Conservation (phyloP, 352 stramenopile genomes). For the Phytophthora syringae region DNA sequence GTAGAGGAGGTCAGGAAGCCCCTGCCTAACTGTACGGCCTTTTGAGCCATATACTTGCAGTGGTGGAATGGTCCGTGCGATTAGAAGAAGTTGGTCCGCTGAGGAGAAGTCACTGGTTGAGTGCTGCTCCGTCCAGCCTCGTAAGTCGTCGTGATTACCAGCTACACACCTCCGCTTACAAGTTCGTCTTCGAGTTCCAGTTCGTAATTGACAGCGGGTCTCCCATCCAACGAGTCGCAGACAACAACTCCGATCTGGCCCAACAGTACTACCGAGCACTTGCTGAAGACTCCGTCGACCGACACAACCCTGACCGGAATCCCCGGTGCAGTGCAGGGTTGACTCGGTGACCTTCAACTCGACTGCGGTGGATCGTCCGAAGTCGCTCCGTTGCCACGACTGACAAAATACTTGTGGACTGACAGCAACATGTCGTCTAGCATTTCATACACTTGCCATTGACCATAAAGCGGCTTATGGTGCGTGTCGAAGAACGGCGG, state of each 20-base stretch:
- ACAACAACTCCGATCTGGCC: conserved; percentile 23
- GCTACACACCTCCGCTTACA: too few relatives aligned
- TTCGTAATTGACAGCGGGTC: background rate
- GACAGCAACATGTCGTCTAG: too few relatives aligned
- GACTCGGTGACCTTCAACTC: background rate
- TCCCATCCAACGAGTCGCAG: background rate
- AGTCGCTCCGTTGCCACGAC: background rate
- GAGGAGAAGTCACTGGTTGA: too few relatives aligned
- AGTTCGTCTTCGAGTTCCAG: background rate
- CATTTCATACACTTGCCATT: too few relatives aligned
- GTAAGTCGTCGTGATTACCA: background rate
- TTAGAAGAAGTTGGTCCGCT: too few relatives aligned
- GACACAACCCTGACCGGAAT: background rate
- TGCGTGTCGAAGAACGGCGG: background rate
- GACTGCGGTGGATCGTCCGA: background rate
- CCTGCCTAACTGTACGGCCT: too few relatives aligned
- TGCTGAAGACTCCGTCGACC: background rate
- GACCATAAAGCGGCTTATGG: background rate
- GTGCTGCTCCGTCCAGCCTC: too few relatives aligned
- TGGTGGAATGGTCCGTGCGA: too few relatives aligned
- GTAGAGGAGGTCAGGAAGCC: too few relatives aligned
- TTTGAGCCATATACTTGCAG: too few relatives aligned
- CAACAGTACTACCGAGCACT: conserved; percentile 23
- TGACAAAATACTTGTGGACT: too few relatives aligned
- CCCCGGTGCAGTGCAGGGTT: background rate